Base-by-base conservation (phyloP, 495 filamentous ascomycete species). In the Tirmania nivea region DNA sequence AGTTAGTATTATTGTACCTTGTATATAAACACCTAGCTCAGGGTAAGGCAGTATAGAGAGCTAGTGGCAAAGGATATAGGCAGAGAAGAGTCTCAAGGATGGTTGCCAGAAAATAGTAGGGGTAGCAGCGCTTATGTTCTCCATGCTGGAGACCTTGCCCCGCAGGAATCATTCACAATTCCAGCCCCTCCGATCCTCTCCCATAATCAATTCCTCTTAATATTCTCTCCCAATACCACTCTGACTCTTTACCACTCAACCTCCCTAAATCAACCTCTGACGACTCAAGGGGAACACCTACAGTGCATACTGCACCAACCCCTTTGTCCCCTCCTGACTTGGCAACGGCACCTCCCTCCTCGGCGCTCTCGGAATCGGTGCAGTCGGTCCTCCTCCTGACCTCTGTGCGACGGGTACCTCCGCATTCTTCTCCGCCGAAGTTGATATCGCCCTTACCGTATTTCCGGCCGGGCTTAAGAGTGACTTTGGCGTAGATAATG, bases 221-320 rank as follows among this genome's bases (percentile, higher is more conserved):
- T 31, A 31, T 31, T 31, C 25, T 7, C 7, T 31, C 25, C 25
- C 25, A 31, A 31, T 31, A 31, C 25, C 25, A 1, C 25, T n/a
- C n/a, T n/a, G 2, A 31, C 2, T 31, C 25, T 1, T 31, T 31
- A 31, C 25, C 5, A 3, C 25, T 31, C 25, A 31, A 31, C n/a
- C n/a, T n/a, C n/a, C n/a, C n/a, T n/a, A n/a, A n/a, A n/a, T n/a
- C n/a, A n/a, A n/a, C 25, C 2, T 31, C 25, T 31, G 25, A 31
- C 25, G 4, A 31, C 25, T 3, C 25, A 3, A 3, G 7, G 7
- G 2, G 36, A 42, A 55, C 58, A 79, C 83, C 59, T 78, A 94
- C 88, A 97, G 72, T 56, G 87, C 89, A 73, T 92, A 96, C 83
- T 97, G 89, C 73, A 95, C 79, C 47, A 78, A 83, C 64, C 89